A percentile compares a stretch with the other conserved stretches of the same genome.
Conservation (phyloP, 495 filamentous ascomycete species). For the Daldinia grandis region DNA sequence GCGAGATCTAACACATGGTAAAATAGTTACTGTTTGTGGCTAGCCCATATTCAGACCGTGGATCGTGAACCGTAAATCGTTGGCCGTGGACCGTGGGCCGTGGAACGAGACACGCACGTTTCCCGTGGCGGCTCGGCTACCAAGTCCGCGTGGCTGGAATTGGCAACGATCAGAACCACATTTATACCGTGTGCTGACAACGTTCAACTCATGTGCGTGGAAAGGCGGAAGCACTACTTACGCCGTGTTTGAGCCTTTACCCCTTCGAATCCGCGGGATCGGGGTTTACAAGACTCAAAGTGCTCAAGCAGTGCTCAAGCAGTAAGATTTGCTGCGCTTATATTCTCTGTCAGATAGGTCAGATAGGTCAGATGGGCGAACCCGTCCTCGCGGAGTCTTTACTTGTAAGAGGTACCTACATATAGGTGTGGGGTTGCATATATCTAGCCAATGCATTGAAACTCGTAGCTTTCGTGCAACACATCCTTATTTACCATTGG, state of each 20-base stretch:
- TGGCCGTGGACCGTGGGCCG: background rate
- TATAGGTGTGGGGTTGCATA: conserved; percentile 21
- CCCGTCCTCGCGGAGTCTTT: conserved; percentile 26
- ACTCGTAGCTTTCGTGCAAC: conserved; percentile 34
- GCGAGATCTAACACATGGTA: background rate
- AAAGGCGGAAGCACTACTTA: conserved; percentile 6
- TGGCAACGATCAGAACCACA: conserved; percentile 17
- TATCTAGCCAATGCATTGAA: conserved; percentile 39
- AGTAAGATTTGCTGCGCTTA: conserved; percentile 19
- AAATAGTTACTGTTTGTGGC: conserved; percentile 20
- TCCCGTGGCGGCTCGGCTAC: conserved; percentile 39
- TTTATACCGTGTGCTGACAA: conserved; percentile 27
- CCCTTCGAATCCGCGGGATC: background rate
- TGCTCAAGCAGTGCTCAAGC: background rate
- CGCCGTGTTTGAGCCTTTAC: conserved; percentile 2
- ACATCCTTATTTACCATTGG: conserved; percentile 25
- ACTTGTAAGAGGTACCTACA: conserved; percentile 6
- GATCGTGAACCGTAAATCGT: too few relatives aligned
- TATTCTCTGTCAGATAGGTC: conserved; percentile 2
- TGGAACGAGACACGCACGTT: conserved; percentile 38
- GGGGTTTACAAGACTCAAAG: background rate
- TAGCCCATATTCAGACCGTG: conserved; percentile 28
- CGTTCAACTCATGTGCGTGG: conserved; percentile 1
- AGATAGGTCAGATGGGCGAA: conserved; percentile 24
- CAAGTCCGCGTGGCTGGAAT: conserved; percentile 25